Evolutionary conservation across 768 basidiomycete species (phyloP).

Genomic region (Rossbeevera mucosa): DNA sequence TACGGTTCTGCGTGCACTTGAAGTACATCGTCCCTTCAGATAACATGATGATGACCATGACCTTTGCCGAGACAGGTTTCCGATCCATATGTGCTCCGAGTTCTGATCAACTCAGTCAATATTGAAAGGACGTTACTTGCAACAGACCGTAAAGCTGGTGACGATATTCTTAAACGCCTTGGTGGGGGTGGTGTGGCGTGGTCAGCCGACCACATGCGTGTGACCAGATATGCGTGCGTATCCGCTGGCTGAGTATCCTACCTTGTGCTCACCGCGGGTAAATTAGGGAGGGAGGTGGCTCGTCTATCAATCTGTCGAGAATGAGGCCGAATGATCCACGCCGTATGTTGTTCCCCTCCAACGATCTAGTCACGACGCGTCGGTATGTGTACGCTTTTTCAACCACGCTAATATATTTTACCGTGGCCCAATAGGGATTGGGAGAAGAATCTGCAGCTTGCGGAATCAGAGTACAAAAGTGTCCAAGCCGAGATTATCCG

Average conservation of each 20-base stretch:
- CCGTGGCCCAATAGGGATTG: slow-evolving; percentile 39
- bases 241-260: neutral
- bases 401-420: neutral
- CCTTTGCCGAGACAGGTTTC: slow-evolving; percentile 49
- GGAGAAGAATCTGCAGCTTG: slow-evolving; percentile 34
- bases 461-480: slow-evolving; percentile 36
- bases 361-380: slow-evolving; percentile 46
- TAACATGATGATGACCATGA: neutral
- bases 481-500: slow-evolving; percentile 26
- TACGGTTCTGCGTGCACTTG: slow-evolving; percentile 79
- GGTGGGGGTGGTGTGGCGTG: slow-evolving; percentile 54
- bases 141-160: slow-evolving; percentile 56
- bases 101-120: slow-evolving; percentile 67
- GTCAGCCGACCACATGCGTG: slow-evolving; percentile 58
- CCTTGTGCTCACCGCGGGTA: neutral
- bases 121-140: slow-evolving; percentile 77
- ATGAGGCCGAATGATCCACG: slow-evolving; percentile 33
- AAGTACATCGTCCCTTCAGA: slow-evolving; percentile 42
- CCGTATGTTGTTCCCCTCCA: slow-evolving; percentile 50
- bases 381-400: slow-evolving; percentile 33
- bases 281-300: slow-evolving; percentile 64
- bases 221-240: slow-evolving; percentile 62
- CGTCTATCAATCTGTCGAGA: slow-evolving; percentile 38
- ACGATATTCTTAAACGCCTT: slow-evolving; percentile 43
- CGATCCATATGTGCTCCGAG: slow-evolving; percentile 68